These are phyloP conservation scores for Microcyclospora tardicrescens DNA, from an alignment of 2,329 filamentous ascomycete species.

Conservation along the genomic window DNA sequence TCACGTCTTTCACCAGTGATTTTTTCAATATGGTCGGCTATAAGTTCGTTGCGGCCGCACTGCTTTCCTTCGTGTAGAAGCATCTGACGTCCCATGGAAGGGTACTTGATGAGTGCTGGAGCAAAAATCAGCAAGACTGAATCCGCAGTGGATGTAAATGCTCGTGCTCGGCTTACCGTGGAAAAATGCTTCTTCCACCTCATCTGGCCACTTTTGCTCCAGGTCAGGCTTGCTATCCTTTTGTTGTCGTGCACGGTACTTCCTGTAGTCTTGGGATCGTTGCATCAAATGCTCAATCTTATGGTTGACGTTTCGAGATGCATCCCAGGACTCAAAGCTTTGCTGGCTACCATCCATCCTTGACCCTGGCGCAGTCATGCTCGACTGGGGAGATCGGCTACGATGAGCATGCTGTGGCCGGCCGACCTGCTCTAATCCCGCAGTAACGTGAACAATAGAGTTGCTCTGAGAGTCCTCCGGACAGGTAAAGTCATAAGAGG, in stretches of 20 bases:
- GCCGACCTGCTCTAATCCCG: too few relatives aligned
- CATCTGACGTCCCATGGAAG: slow-evolving; percentile 47
- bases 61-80: slow-evolving; percentile 33
- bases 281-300: slow-evolving; percentile 14
- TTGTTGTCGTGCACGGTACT: slow-evolving; percentile 32
- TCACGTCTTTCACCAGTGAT: slow-evolving; percentile 40
- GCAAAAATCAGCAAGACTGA: slow-evolving; percentile 6
- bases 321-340: not conserved
- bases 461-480: too few relatives aligned
- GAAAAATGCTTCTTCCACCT: slow-evolving; percentile 36
- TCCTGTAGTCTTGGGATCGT: slow-evolving; percentile 30
- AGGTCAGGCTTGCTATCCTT: slow-evolving; percentile 17
- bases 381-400: not conserved
- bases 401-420: not conserved
- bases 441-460: too few relatives aligned
- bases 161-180: slow-evolving; percentile 24
- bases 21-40: slow-evolving; percentile 44
- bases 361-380: too few relatives aligned
- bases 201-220: slow-evolving; percentile 35
- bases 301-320: slow-evolving; percentile 8
- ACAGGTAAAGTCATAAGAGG: too few relatives aligned
- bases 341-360: too few relatives aligned
- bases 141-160: not conserved
- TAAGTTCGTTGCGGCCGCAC: slow-evolving; percentile 49
- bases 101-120: slow-evolving; percentile 38